Evolutionary conservation across 2,329 filamentous ascomycete genomes (phyloP), one percentile per base, ranked within the genome.

Genomic region (Pseudogymnoascus sp.): DNA sequence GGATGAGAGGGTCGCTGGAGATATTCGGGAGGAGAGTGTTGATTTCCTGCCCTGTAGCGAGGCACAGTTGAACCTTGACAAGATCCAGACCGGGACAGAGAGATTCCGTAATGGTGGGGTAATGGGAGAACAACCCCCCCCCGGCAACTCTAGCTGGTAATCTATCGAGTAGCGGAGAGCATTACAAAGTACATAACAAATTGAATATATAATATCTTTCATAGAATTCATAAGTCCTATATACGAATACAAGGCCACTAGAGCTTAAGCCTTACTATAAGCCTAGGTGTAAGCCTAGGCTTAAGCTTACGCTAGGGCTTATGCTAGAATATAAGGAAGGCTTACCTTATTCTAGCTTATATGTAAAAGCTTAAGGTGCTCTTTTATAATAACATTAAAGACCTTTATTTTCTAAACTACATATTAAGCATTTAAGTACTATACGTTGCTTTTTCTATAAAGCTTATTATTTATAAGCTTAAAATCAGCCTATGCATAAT

Each of bases 11-110:
- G 36, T 76, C 68, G 42, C 75, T 66, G 13, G 69, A 63, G 10
- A 71, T 53, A 59, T 67, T 61, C 19, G 68, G 73, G 26, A 78
- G 66, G 8, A 80, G 72, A 11, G 64, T 68, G 0, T 64, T 64
- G 2, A 77, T 64, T 0, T 65, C 53, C 10, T 70, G 67, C 13
- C 74, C 76, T 53, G 74, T 72, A 9, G 75, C 74, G 1, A 74
- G 69, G 6, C 71, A 74, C 3, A 78, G 64, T 65, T 77, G 74
- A 23, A 76, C 60, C 47, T 71, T 69, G 1, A 74, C 70, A 11
- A 74, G 65, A 64, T 74, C 72, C 8, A 72, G 62, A 3, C 70
- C 69, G 42, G 68, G 68, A 1, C 65, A 64, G 7, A 87, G 80
- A 10, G 67, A 68, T 62, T 74, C 72, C 1, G 72, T 73, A 17